Evolutionary conservation across 225 moss, liverwort and hornwort species (phyloP).

Genomic region (Climacium dendroides): DNA sequence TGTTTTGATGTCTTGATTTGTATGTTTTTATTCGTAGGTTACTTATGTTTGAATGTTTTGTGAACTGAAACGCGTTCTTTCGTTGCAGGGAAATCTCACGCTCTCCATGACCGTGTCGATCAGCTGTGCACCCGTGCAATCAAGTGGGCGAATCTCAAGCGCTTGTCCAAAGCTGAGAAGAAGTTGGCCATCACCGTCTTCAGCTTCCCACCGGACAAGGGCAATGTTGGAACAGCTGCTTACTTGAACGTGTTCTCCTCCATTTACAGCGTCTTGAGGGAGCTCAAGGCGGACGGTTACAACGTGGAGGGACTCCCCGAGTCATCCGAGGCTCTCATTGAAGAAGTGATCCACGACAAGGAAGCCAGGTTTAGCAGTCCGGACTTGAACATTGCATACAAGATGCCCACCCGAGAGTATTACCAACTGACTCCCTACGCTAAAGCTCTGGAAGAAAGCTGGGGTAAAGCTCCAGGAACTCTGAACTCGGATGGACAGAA

Average conservation of each 20-base stretch:
- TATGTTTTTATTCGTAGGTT: neutral
- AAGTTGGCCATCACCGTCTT: conserved; percentile 90
- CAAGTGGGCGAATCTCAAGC: conserved; percentile 94
- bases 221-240: conserved; percentile 94
- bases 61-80: neutral
- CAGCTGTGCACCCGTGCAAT: conserved; percentile 87
- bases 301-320: conserved; percentile 83
- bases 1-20: neutral
- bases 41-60: neutral
- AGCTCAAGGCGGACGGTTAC: conserved; percentile 81
- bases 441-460: conserved; percentile 88
- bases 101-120: conserved; percentile 90
- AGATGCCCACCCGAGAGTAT: conserved; percentile 86
- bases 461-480: conserved; percentile 92
- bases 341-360: conserved; percentile 95
- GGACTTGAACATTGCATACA: conserved; percentile 88
- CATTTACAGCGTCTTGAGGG: conserved; percentile 88
- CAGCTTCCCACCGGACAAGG: conserved; percentile 98
- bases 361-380: conserved; percentile 95
- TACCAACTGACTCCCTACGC: conserved; percentile 80
- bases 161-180: conserved; percentile 83
- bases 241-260: conserved; percentile 95
- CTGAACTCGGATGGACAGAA: conserved; percentile 95
- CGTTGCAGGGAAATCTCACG: conserved; percentile 79
- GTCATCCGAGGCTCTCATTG: conserved; percentile 70